Percentiles rank a stretch among this genome's conserved stretches.
phyloP scores from a whole-genome alignment of 345 rosid species.

The Aquilaria yunnanensis region DNA sequence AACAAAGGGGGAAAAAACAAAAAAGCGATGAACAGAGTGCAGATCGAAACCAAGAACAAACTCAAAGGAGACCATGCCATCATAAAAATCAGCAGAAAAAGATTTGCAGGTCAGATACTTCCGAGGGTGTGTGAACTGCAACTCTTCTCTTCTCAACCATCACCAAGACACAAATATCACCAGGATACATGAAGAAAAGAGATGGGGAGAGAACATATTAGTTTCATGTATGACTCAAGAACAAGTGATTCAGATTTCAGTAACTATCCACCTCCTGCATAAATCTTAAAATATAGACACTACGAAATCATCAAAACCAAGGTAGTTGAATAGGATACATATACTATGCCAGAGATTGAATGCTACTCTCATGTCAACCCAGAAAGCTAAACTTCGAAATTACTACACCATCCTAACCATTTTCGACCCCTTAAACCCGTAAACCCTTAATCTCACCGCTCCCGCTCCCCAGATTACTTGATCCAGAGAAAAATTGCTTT shows the following conservation, averaged over 20 bases:
- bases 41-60: conserved; percentile 18
- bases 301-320: neutral
- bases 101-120: neutral
- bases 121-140: too few species aligned
- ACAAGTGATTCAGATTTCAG: neutral
- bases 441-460: neutral
- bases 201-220: conserved; percentile 10
- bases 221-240: conserved; percentile 19
- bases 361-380: conserved; percentile 14
- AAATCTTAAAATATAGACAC: neutral
- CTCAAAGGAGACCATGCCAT: conserved; percentile 11
- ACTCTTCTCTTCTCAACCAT: too few species aligned
- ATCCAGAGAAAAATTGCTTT: neutral
- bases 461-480: neutral
- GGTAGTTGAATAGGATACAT: neutral
- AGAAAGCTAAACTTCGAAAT: conserved; percentile 1
- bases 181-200: too few species aligned
- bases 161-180: too few species aligned
- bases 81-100: conserved; percentile 2
- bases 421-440: conserved; percentile 19
- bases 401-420: conserved; percentile 17
- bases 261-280: neutral
- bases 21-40: conserved; percentile 7
- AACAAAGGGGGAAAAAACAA: neutral
- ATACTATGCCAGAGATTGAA: neutral